Conservation (phyloP, 768 basidiomycete genomes). For the Lactarius sanguifluus region DNA sequence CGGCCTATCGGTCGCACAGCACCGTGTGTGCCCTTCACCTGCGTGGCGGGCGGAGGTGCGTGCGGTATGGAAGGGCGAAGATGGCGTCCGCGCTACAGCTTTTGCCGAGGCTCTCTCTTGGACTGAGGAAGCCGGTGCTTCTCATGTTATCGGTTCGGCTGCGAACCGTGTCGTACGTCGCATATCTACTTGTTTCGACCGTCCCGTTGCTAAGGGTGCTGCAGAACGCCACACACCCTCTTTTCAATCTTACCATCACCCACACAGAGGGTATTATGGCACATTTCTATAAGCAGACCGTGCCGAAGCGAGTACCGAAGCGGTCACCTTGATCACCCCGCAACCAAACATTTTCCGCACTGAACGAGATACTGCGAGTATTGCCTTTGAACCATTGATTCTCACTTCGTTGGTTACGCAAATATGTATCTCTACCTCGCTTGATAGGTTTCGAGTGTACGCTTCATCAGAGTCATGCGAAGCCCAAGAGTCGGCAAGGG, state of each 20-base stretch:
- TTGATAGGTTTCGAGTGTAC: not conserved
- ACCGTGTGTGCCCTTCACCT: constrained; percentile 57
- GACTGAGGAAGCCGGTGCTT: constrained; percentile 63
- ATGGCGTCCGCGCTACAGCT: constrained; percentile 42
- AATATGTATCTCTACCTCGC: constrained; percentile 1
- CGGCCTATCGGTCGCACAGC: constrained; percentile 88
- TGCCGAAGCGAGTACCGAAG: constrained; percentile 36
- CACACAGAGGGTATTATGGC: constrained; percentile 66
- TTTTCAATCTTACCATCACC: constrained; percentile 73
- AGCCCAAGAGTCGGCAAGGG: not conserved
- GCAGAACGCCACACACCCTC: constrained; percentile 80
- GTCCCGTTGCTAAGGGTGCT: constrained; percentile 4
- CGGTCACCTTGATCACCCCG: not conserved
- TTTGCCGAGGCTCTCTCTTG: constrained; percentile 62
- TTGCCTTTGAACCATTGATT: not conserved
- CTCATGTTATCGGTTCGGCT: constrained; percentile 56
- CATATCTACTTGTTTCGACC: not conserved
- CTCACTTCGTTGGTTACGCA: not conserved
- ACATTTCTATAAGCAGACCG: constrained; percentile 66
- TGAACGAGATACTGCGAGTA: not conserved
- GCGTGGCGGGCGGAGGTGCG: constrained; percentile 38
- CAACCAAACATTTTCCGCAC: not conserved
- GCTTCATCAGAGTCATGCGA: no score
- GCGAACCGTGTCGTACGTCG: constrained; percentile 60
- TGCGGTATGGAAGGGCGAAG: constrained; percentile 42